phyloP scores from a whole-genome alignment of 192 early-diverging fungal genomes.

The Allomyces macrogynus region DNA sequence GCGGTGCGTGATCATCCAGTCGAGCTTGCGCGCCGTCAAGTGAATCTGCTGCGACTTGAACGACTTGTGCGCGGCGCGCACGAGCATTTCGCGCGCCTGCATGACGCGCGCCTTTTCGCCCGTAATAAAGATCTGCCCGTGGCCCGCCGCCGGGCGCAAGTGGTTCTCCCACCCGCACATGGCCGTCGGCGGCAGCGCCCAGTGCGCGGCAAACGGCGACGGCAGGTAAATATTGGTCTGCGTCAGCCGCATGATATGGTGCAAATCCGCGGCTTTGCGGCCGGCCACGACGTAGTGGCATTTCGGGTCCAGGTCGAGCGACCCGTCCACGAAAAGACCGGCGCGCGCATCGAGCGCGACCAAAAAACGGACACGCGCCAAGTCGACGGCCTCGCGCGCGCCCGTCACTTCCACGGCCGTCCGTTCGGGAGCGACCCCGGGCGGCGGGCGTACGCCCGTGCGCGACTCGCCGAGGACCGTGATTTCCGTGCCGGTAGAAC shows the following conservation, averaged over 20 bases:
- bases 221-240: conserved; percentile 55
- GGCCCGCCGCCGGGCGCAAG: conserved; percentile 9
- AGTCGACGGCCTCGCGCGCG: conserved; percentile 14
- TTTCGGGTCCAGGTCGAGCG: conserved; percentile 9
- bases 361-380: conserved; percentile 9
- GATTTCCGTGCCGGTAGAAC: background rate
- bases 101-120: conserved; percentile 28
- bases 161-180: conserved; percentile 5
- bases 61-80: conserved; percentile 15
- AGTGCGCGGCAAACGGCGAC: conserved; percentile 25
- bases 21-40: conserved; percentile 40
- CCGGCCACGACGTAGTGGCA: conserved; percentile 54
- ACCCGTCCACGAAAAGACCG: conserved; percentile 1
- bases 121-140: conserved; percentile 43
- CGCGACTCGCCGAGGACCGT: background rate
- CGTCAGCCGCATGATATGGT: conserved; percentile 46
- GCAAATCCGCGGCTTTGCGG: conserved; percentile 31
- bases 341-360: conserved; percentile 9
- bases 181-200: conserved; percentile 9
- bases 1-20: conserved; percentile 50
- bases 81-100: conserved; percentile 28
- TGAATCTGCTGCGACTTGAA: conserved; percentile 11
- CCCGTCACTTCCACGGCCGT: conserved; percentile 6
- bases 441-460: background rate
- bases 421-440: background rate